Base-by-base conservation (phyloP, 441 rosid genomes). In the Gossypium davidsonii region DNA sequence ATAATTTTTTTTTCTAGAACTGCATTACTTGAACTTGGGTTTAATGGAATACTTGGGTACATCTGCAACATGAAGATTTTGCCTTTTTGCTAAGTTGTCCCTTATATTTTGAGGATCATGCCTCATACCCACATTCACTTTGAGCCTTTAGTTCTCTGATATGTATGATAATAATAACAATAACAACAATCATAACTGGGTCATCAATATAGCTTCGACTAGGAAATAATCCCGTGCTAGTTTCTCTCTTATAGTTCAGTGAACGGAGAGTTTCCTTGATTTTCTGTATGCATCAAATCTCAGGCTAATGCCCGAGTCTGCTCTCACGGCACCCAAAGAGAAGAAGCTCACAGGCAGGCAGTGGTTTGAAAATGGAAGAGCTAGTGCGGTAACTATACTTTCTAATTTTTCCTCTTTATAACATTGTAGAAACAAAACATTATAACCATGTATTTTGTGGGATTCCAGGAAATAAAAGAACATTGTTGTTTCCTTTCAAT, bases 301-400 rank as follows among this genome's bases (percentile, higher is more conserved):
- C 80, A 89, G 99, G 87, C 69, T 89, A 80, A 93, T 91, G 97
- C 98, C 97, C 0, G 99, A 93, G 79, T 86, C 97, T 85, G 98
- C 86, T 60, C 94, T 93, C 58, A 67, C 86, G 0, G 78, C 85
- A 72, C 70, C 93, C 1, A 91, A 90, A 83, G 97, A 93, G 83
- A 96, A 88, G 87, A 93, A 82, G 85, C 93, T 93, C 77, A 21
- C 89, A 1, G 98, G 98, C 81, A 88, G 94, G 80, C 96, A 88
- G 82, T 91, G 96, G 96, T 91, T 93, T 78, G 99, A 93, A 78
- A 90, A 91, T 79, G 97, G 97, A 83, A 84, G 85, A 86, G 91
- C 88, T 67, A 9, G 79, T 21, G 55, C 39, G 80, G 88, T 86
- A 81, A 60, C 73, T 25, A 17, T 59, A 60, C 53, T 52, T 57